Percentiles rank a stretch among this genome's conserved stretches.
phyloP scores from a whole-genome alignment of 768 basidiomycete species.

The Calocybe cyanea region DNA sequence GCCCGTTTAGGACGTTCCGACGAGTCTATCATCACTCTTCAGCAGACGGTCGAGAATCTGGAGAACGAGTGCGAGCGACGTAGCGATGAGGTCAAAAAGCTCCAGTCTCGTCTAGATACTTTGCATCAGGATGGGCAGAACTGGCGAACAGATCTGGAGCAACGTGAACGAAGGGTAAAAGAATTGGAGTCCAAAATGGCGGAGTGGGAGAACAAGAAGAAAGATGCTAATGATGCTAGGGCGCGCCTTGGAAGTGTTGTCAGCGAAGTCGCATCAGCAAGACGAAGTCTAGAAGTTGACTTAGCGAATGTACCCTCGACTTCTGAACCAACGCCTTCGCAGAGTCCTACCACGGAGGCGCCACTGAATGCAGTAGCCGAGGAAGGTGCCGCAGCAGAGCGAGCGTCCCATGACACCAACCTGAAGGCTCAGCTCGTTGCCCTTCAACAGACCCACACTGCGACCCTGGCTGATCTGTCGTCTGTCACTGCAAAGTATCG shows the following conservation, averaged over 20 bases:
- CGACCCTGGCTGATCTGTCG: slow-evolving; percentile 76
- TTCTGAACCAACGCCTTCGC: slow-evolving; percentile 14
- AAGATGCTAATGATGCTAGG: slow-evolving; percentile 63
- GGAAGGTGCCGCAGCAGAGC: slow-evolving; percentile 24
- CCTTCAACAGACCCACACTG: slow-evolving; percentile 80
- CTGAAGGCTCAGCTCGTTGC: slow-evolving; percentile 62
- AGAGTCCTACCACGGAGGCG: slow-evolving; percentile 22
- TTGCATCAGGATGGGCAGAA: slow-evolving; percentile 72
- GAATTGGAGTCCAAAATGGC: slow-evolving; percentile 76
- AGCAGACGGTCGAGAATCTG: slow-evolving; percentile 67
- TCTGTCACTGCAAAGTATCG: slow-evolving; percentile 79
- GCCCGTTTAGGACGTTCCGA: slow-evolving; percentile 73
- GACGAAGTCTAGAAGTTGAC: slow-evolving; percentile 58
- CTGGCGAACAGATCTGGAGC: slow-evolving; percentile 83
- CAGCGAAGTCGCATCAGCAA: slow-evolving; percentile 66
- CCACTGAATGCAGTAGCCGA: slow-evolving; percentile 23
- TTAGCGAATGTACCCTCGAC: slow-evolving; percentile 23
- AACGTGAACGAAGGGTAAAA: slow-evolving; percentile 70
- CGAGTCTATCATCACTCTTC: slow-evolving; percentile 67
- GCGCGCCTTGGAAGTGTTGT: slow-evolving; percentile 64
- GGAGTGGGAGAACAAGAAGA: slow-evolving; percentile 72
- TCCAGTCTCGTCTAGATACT: slow-evolving; percentile 68
- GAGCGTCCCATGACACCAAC: slow-evolving; percentile 31
- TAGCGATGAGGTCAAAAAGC: slow-evolving; percentile 60
- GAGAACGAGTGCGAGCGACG: slow-evolving; percentile 78